Conservation (phyloP, 768 basidiomycete species). For the Pleurotus salmoneostramineus region DNA sequence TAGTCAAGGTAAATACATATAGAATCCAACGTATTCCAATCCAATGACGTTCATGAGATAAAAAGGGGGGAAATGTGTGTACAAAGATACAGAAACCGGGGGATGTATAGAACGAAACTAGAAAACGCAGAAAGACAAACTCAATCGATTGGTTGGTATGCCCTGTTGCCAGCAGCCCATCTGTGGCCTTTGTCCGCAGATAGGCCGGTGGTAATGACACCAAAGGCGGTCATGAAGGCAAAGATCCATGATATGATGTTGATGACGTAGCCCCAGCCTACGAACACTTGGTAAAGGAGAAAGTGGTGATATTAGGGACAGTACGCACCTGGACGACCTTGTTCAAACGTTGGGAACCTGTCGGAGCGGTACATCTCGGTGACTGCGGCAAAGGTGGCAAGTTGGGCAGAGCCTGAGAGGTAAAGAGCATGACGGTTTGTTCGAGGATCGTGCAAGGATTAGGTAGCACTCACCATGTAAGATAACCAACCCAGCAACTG, state of each 20-base stretch:
- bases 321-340: constrained; percentile 55
- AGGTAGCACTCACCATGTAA: constrained; percentile 43
- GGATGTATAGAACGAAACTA: no score
- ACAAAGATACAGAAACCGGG: no score
- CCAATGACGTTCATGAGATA: no score
- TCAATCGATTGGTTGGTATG: constrained; percentile 42
- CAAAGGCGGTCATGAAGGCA: constrained; percentile 46
- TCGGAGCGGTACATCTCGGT: constrained; percentile 53
- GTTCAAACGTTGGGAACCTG: constrained; percentile 45
- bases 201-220: constrained; percentile 59
- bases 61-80: no score
- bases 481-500: constrained; percentile 59
- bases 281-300: not conserved
- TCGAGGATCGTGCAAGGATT: not conserved
- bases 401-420: constrained; percentile 49
- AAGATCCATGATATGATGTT: constrained; percentile 60
- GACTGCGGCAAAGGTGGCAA: constrained; percentile 60
- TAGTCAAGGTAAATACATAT: no score
- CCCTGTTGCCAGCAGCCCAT: constrained; percentile 78
- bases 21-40: no score
- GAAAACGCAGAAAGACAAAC: not conserved
- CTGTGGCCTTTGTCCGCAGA: constrained; percentile 56
- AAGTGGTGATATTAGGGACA: not conserved
- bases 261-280: constrained; percentile 61
- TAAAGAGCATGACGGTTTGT: not conserved